phyloP scores from a whole-genome alignment of 257 asterid genomes.

The Euphrasia confusa region DNA sequence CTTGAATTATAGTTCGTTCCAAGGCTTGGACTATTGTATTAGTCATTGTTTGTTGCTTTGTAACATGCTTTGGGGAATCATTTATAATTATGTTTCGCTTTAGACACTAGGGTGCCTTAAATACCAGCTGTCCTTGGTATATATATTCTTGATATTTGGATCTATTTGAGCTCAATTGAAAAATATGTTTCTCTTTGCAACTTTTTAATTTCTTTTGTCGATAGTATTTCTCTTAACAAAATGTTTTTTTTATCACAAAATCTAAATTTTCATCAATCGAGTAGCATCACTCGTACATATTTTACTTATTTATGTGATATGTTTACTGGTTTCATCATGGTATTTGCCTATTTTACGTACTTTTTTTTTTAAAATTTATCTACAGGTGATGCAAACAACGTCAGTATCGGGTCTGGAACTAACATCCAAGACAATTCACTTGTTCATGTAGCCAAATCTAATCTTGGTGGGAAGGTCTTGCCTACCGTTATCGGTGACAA shows the following conservation, averaged over 20 bases:
- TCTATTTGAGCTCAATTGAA: not conserved
- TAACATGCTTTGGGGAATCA: not conserved
- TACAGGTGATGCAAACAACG: constrained; percentile 82
- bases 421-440: constrained; percentile 93
- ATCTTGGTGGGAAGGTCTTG: constrained; percentile 81
- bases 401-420: constrained; percentile 86
- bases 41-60: not conserved
- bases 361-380: not conserved
- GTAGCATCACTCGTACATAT: not conserved
- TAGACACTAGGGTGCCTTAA: not conserved
- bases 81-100: not conserved
- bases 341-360: constrained; percentile 16
- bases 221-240: not conserved
- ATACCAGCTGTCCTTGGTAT: not conserved
- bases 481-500: constrained; percentile 77
- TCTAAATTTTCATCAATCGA: constrained; percentile 6
- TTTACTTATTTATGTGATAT: constrained; percentile 12
- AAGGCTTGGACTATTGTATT: not conserved
- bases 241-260: constrained; percentile 1
- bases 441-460: constrained; percentile 91
- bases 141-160: not conserved
- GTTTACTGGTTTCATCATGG: constrained; percentile 7
- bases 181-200: too few species aligned
- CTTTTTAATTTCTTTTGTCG: not conserved
- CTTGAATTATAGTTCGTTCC: not conserved